Conservation (phyloP, 441 rosid species). For the Populus hybrid region DNA sequence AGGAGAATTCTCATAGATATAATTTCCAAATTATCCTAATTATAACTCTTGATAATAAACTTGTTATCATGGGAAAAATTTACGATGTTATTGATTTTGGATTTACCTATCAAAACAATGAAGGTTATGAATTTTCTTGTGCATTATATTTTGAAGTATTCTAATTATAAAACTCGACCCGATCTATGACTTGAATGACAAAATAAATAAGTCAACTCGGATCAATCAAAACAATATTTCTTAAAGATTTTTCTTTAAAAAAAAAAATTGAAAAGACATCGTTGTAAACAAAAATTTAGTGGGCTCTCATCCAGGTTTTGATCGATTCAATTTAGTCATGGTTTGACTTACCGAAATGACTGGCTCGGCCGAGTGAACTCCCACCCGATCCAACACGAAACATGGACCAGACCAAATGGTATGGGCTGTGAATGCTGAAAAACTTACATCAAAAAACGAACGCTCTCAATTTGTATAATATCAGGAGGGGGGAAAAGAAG, state of each 20-base stretch:
- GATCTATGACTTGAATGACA: fast-evolving
- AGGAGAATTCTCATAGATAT: not conserved
- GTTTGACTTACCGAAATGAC: fast-evolving
- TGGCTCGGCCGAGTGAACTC: too few relatives aligned
- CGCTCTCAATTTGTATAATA: not conserved
- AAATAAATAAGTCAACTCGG: too few relatives aligned
- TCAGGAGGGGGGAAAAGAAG: not conserved
- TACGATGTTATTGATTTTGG: too few relatives aligned
- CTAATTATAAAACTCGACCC: fast-evolving
- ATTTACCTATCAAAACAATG: too few relatives aligned
- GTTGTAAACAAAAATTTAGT: too few relatives aligned
- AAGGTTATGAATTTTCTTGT: too few relatives aligned
- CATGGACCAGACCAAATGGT: not conserved
- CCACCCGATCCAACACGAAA: too few relatives aligned
- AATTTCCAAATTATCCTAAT: not conserved
- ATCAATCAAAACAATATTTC: fast-evolving
- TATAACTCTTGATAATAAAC: not conserved
- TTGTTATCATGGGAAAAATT: not conserved
- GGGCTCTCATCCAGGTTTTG: not conserved
- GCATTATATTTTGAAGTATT: too few relatives aligned
- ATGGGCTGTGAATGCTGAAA: not conserved
- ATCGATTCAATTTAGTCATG: fast-evolving
- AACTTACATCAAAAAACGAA: not conserved
- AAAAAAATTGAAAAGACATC: fast-evolving
- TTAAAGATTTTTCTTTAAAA: too few relatives aligned